Conservation (phyloP, 306 rosid species). For the Canavalia gladiata region DNA sequence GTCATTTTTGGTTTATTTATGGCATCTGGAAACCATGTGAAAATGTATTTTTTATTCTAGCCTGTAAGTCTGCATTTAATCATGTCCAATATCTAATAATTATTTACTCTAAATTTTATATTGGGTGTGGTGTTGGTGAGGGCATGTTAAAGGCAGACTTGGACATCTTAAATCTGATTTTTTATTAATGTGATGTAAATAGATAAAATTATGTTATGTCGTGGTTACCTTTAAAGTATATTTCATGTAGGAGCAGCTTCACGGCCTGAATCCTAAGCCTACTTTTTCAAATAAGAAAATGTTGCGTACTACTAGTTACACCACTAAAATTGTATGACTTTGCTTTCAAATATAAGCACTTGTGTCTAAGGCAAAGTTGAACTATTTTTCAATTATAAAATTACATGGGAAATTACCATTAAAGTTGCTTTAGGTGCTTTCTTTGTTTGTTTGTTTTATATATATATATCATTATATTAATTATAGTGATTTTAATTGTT, state of each 20-base stretch:
- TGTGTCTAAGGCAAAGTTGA: no score
- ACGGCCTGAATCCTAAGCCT: no score
- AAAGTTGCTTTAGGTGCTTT: no score
- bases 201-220: background rate
- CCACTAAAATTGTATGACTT: no score
- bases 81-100: background rate
- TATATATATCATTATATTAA: no score
- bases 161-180: background rate
- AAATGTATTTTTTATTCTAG: background rate
- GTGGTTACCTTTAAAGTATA: background rate
- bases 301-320: no score
- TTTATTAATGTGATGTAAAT: conserved; percentile 19
- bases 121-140: background rate
- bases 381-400: no score
- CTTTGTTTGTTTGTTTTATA: no score
- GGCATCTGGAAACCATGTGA: background rate
- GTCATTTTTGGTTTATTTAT: conserved; percentile 12
- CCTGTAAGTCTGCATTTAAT: background rate
- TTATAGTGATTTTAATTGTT: no score
- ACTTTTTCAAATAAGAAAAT: no score
- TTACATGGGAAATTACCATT: no score
- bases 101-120: conserved; percentile 7
- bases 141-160: background rate
- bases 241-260: conserved; percentile 1
- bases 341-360: no score